Base-by-base conservation (phyloP, 768 basidiomycete genomes). In the Mycena vulgaris region DNA sequence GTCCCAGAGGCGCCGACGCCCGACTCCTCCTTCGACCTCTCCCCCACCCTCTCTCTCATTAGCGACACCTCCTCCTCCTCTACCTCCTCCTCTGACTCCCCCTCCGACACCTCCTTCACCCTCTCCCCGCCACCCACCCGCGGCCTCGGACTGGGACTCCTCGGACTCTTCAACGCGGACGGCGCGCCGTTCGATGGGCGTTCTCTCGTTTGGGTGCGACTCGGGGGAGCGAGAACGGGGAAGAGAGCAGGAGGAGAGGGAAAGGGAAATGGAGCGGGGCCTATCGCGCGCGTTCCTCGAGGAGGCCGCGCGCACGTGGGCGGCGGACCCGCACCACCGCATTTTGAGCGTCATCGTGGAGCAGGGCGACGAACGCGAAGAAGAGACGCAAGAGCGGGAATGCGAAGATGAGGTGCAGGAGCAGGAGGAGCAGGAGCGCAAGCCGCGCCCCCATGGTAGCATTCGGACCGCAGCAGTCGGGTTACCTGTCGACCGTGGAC, bases 41-140 rank as follows among this genome's bases (percentile, higher is more conserved):
- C 69, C 63, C 64, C 66, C 62, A n/a, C n/a, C 47, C 61, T 72
- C 47, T 72, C 71, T 21, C 67, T 69, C 58, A 66, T 68, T 59
- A 69, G 67, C 68, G 71, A 68, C 58, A 68, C 66, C 13, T 68
- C 66, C 45, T 62, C 59, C 8, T 4, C 31, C 25, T 23, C 53
- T 27, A 57, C 58, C 2, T 65, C 63, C 31, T 40, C 33, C 59
- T 6, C 19, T n/a, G 62, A 42, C 3, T n/a, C n/a, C n/a, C n/a
- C n/a, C n/a, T n/a, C n/a, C n/a, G n/a, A n/a, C n/a, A n/a, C n/a
- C n/a, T n/a, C n/a, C n/a, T n/a, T n/a, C n/a, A n/a, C n/a, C n/a
- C n/a, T n/a, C n/a, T n/a, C 68, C 45, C 48, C 63, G 5, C 39
- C 63, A 1, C 64, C 40, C 23, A 23, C 68, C 9, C 47, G 45